A percentile compares a stretch with the other conserved stretches of the same genome.
Evolutionary conservation across 2,329 filamentous ascomycete species (phyloP).

Genomic region (Magnaporthales sp.): DNA sequence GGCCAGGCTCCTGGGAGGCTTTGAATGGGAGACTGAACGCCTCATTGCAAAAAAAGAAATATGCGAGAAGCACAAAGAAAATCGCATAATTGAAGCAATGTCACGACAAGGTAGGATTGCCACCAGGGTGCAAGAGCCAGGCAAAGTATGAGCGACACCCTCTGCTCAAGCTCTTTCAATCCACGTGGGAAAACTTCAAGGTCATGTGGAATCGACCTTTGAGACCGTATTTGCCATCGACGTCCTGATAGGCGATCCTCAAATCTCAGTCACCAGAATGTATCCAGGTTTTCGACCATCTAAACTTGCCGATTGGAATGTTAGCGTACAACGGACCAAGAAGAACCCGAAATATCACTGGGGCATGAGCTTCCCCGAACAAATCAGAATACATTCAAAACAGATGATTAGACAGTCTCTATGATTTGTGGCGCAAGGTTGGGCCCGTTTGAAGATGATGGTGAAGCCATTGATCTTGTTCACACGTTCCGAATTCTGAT

Average conservation of each 20-base stretch:
- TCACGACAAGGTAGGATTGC: no score
- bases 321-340: neutral
- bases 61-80: neutral
- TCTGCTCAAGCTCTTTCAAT: neutral
- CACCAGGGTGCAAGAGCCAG: neutral
- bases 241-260: neutral
- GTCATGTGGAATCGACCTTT: neutral
- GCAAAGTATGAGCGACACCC: neutral
- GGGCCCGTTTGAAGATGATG: neutral
- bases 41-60: constrained; percentile 4
- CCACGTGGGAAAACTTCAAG: neutral
- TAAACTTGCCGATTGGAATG: no score
- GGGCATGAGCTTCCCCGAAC: constrained; percentile 8
- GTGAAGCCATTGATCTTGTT: neutral
- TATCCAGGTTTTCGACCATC: no score
- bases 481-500: neutral
- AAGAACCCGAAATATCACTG: neutral
- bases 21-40: constrained; percentile 11
- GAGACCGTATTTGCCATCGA: neutral
- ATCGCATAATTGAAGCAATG: no score
- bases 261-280: neutral
- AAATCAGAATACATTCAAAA: constrained; percentile 10
- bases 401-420: constrained; percentile 4
- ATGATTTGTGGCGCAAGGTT: neutral
- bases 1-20: constrained; percentile 8